Evolutionary conservation across 179 eudicot species (phyloP), one percentile per base, ranked within the genome.

Genomic region (Carnegiea gigantea): DNA sequence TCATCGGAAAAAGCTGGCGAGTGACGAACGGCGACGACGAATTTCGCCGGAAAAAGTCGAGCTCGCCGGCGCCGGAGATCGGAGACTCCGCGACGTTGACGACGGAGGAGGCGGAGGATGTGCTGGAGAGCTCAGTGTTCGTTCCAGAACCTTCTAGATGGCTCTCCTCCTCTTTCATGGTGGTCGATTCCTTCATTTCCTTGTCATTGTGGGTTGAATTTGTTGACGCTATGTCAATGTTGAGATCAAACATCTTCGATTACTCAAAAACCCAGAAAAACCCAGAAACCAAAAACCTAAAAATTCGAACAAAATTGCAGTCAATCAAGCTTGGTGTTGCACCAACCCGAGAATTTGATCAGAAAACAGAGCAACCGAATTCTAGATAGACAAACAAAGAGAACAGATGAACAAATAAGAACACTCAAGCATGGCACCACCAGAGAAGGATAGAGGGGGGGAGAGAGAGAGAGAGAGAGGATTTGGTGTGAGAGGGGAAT

Each of bases 201-300:
- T 78, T 73, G 40, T 77, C 44, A 46, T 46, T 77, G 57, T 84
- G 43, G 73, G 79, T 28, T 70, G 73, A 36, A 36, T 30, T 75
- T 38, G 48, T 82, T 80, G 14, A 30, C 11, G 24, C 57, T 21
- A 80, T 76, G 70, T 77, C 85, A 6, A 86, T 26, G 83, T 88
- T 88, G 20, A 88, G 88, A 86, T 88, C 90, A 82, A 88, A 78
- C 88, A 86, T 77, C 53, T 62, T 57, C 15, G 20, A n/a, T 6
- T 9, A 62, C 14, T 62, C 21, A 20, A 70, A 44, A 17, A 73
- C 53, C 65, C 64, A 76, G 70, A 21, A 51, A 48, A 13, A 76
- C 79, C 72, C 79, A 80, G 21, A 79, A 65, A 26, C 1, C 28
- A 11, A 21, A 46, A 72, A 17, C 9, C 5, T 17, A 43, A 6